phyloP scores from a whole-genome alignment of 441 rosid species.

The Brassica hybrid region DNA sequence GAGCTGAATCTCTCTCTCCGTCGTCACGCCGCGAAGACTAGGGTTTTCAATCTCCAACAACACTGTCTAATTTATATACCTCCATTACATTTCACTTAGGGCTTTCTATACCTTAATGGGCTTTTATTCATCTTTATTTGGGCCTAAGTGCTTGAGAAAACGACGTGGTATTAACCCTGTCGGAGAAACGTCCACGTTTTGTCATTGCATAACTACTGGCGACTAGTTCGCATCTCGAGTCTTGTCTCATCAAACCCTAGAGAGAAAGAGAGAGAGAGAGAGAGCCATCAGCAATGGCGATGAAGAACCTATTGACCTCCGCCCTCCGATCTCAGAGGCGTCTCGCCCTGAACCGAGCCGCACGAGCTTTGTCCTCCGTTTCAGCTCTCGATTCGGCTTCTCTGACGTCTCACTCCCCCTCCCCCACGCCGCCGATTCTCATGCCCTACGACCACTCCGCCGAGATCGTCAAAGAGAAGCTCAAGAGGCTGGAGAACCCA shows the following conservation, averaged over 20 bases:
- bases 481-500: slow-evolving; percentile 72
- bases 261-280: slow-evolving; percentile 19
- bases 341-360: slow-evolving; percentile 13
- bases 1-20: slow-evolving; percentile 1
- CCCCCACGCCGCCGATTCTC: slow-evolving; percentile 48
- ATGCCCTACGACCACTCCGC: slow-evolving; percentile 92
- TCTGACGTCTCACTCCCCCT: slow-evolving; percentile 47
- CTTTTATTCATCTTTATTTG: neutral
- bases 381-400: slow-evolving; percentile 43
- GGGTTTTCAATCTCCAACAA: slow-evolving; percentile 28
- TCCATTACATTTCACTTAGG: slow-evolving; percentile 20
- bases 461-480: slow-evolving; percentile 59
- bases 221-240: slow-evolving; percentile 38
- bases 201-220: slow-evolving; percentile 17
- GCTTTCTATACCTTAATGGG: slow-evolving; percentile 29
- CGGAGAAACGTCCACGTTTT: slow-evolving; percentile 6
- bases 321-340: slow-evolving; percentile 62
- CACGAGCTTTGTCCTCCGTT: slow-evolving; percentile 49
- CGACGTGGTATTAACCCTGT: slow-evolving; percentile 18
- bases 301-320: slow-evolving; percentile 57
- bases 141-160: neutral
- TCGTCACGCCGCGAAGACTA: slow-evolving; percentile 30
- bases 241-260: slow-evolving; percentile 42
- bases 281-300: slow-evolving; percentile 53
- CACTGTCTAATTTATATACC: slow-evolving; percentile 7